phyloP scores from a whole-genome alignment of 495 filamentous ascomycete species.

The Talaromyces thailandensis region DNA sequence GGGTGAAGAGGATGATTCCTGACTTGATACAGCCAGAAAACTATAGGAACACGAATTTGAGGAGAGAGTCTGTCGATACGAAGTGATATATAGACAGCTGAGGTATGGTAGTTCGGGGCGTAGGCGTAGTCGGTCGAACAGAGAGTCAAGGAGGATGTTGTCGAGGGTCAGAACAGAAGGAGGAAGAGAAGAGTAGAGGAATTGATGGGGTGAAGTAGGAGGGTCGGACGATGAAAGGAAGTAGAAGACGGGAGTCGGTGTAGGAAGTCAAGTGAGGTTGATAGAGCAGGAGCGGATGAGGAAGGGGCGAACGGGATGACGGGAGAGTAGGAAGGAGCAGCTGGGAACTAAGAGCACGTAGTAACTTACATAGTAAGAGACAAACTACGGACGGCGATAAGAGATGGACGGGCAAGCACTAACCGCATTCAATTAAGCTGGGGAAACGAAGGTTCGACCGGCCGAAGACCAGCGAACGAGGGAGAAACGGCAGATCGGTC shows the following conservation, averaged over 20 bases:
- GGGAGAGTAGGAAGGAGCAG: neutral
- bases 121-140: conserved; percentile 9
- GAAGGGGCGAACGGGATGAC: conserved; percentile 1
- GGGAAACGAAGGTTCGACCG: neutral
- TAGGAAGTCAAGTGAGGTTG: neutral
- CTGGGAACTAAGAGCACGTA: too few relatives aligned
- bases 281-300: conserved; percentile 1
- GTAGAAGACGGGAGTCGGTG: conserved; percentile 4
- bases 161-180: conserved; percentile 23
- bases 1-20: neutral
- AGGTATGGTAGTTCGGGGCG: conserved; percentile 21
- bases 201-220: conserved; percentile 14
- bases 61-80: neutral
- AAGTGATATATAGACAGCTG: conserved; percentile 8
- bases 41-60: neutral
- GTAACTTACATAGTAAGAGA: neutral
- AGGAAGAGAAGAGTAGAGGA: conserved; percentile 20
- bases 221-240: conserved; percentile 10
- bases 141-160: conserved; percentile 20
- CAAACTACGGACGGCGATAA: neutral
- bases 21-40: neutral
- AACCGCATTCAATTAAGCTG: conserved; percentile 3
- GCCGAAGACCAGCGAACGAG: conserved; percentile 6
- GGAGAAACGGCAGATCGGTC: conserved; percentile 6
- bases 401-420: neutral